Conservation (phyloP, 306 rosid species). For the Alnus glutinosa region DNA sequence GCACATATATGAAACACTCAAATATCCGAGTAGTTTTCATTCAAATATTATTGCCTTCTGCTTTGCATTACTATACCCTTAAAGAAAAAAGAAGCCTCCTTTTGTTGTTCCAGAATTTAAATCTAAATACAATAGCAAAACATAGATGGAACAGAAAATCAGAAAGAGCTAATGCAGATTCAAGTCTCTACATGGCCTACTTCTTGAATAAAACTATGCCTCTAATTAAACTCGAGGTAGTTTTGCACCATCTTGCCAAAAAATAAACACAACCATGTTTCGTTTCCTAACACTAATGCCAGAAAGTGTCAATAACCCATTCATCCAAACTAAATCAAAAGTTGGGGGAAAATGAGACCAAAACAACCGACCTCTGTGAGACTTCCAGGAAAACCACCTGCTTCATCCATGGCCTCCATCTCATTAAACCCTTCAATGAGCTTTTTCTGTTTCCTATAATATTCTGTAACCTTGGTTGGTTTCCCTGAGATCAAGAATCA, state of each 20-base stretch:
- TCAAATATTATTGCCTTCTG: background rate
- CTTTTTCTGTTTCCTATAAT: slow-evolving; percentile 72
- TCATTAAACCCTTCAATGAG: slow-evolving; percentile 78
- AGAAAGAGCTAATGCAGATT: background rate
- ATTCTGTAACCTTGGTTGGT: slow-evolving; percentile 57
- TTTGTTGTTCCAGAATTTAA: background rate
- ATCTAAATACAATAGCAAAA: slow-evolving; percentile 1
- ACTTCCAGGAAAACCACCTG: slow-evolving; percentile 59
- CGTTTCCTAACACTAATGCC: background rate
- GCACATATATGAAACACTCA: background rate
- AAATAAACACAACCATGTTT: slow-evolving; percentile 7
- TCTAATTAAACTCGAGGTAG: background rate
- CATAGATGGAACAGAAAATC: background rate
- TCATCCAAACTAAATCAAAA: background rate
- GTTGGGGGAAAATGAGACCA: background rate
- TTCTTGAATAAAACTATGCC: background rate
- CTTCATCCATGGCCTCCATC: slow-evolving; percentile 68
- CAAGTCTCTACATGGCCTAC: background rate
- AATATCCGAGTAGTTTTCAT: background rate
- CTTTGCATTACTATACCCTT: background rate
- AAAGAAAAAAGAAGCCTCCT: background rate
- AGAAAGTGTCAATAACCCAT: background rate
- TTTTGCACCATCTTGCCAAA: background rate
- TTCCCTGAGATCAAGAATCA: slow-evolving; percentile 41
- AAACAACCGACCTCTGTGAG: slow-evolving; percentile 62